A percentile compares a stretch with the other conserved stretches of the same genome.
Evolutionary conservation across 768 basidiomycete genomes (phyloP).

Genomic region (Collybiopsis confluens): DNA sequence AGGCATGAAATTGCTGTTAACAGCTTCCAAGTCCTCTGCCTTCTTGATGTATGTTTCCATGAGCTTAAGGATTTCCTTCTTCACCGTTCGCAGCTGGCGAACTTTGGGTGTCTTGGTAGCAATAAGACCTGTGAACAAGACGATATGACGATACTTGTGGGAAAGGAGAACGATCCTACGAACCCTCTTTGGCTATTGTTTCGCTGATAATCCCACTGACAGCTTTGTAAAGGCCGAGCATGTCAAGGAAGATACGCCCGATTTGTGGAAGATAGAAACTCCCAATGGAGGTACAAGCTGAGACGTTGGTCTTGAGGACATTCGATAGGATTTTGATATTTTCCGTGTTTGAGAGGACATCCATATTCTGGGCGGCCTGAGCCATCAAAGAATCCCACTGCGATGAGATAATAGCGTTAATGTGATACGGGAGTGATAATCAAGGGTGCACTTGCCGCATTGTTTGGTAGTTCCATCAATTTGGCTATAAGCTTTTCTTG

Average conservation of each 20-base stretch:
- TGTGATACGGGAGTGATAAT: neutral
- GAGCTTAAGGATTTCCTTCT: conserved; percentile 95
- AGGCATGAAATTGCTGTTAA: conserved; percentile 90
- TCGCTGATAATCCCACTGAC: conserved; percentile 96
- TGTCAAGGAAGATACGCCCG: conserved; percentile 92
- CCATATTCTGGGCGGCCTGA: conserved; percentile 88
- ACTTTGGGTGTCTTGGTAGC: conserved; percentile 98
- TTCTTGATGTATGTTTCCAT: conserved; percentile 98
- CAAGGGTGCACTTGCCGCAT: conserved; percentile 59
- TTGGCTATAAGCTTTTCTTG: conserved; percentile 94
- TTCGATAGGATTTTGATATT: conserved; percentile 97
- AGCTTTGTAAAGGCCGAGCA: conserved; percentile 96
- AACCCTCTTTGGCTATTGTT: conserved; percentile 82
- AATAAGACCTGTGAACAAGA: conserved; percentile 56
- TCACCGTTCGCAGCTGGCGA: conserved; percentile 89
- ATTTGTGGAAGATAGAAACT: conserved; percentile 98
- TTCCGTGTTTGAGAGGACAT: conserved; percentile 84
- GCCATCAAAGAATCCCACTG: conserved; percentile 98
- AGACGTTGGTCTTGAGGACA: conserved; percentile 97
- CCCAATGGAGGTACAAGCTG: conserved; percentile 95
- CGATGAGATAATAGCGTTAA: conserved; percentile 5
- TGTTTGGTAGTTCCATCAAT: conserved; percentile 96
- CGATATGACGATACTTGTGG: conserved; percentile 8
- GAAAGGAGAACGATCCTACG: conserved; percentile 12
- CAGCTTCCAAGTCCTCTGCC: conserved; percentile 92